Conservation (phyloP, 768 basidiomycete genomes). For the Melanogaster broomeanus region DNA sequence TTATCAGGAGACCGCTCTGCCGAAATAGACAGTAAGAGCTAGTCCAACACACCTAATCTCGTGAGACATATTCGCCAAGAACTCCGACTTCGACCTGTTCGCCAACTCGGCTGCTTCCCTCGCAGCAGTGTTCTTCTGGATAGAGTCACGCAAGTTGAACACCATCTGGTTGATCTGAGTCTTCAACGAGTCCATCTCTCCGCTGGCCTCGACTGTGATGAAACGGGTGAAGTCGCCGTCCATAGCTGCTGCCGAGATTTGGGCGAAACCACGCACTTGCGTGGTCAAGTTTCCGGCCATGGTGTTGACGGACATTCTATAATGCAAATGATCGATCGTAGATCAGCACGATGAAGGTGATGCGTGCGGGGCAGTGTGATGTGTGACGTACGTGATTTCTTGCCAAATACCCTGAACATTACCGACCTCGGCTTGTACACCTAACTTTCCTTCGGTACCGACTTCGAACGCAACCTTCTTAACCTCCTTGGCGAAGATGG, state of each 20-base stretch:
- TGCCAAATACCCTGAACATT: slow-evolving; percentile 99
- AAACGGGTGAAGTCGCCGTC: slow-evolving; percentile 98
- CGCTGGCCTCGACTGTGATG: slow-evolving; percentile 97
- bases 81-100: slow-evolving; percentile 97
- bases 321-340: background rate
- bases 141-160: slow-evolving; percentile 92
- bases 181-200: slow-evolving; percentile 99
- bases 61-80: slow-evolving; percentile 98
- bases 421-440: slow-evolving; percentile 96
- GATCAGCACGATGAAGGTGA: background rate
- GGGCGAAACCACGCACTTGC: slow-evolving; percentile 98
- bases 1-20: slow-evolving; percentile 5
- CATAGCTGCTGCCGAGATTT: slow-evolving; percentile 97
- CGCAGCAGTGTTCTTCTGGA: slow-evolving; percentile 98
- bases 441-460: slow-evolving; percentile 97
- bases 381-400: slow-evolving; percentile 83
- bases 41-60: slow-evolving; percentile 79
- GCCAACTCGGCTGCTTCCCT: slow-evolving; percentile 96
- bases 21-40: background rate
- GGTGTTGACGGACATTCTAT: slow-evolving; percentile 91
- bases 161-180: slow-evolving; percentile 99
- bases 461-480: slow-evolving; percentile 98
- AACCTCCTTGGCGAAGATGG: slow-evolving; percentile 75
- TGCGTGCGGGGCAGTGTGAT: background rate
- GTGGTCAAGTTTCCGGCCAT: slow-evolving; percentile 98